Evolutionary conservation across 306 rosid genomes (phyloP).

Genomic region (Hippophae tibetana): DNA sequence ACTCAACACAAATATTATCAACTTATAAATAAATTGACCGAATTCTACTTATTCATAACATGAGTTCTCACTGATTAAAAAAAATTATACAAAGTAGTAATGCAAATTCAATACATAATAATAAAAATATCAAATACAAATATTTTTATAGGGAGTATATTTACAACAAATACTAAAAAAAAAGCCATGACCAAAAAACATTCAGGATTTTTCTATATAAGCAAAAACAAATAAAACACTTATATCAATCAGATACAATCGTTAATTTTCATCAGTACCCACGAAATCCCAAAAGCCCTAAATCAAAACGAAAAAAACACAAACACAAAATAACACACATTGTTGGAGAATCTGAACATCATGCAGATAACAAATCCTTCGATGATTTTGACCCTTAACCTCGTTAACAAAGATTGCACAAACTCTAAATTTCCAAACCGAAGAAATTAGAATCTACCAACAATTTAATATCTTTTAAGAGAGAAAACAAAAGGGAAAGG

Average conservation of each 20-base stretch:
- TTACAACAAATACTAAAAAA: no score
- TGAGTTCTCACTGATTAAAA: no score
- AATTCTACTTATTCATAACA: no score
- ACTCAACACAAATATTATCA: no score
- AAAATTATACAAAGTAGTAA: no score
- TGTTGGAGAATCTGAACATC: conserved; percentile 10
- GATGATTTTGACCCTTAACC: conserved; percentile 12
- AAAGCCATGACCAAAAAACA: no score
- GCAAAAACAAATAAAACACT: no score
- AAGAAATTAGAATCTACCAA: conserved; percentile 18
- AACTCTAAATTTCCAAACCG: conserved; percentile 9
- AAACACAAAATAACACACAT: conserved; percentile 13
- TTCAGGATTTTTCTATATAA: no score
- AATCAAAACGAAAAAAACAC: conserved; percentile 21
- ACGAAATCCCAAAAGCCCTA: conserved; percentile 19
- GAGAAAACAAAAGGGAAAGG: background rate
- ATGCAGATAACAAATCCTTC: conserved; percentile 18
- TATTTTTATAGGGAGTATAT: background rate
- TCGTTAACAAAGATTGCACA: conserved; percentile 1
- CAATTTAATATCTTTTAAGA: background rate
- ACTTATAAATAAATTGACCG: no score
- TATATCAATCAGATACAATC: background rate
- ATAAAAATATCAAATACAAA: background rate
- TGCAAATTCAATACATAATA: no score
- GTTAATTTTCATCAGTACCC: conserved; percentile 17